Evolutionary conservation across 768 basidiomycete genomes (phyloP), one percentile per base, ranked within the genome.

Genomic region (Leccinum broughii): DNA sequence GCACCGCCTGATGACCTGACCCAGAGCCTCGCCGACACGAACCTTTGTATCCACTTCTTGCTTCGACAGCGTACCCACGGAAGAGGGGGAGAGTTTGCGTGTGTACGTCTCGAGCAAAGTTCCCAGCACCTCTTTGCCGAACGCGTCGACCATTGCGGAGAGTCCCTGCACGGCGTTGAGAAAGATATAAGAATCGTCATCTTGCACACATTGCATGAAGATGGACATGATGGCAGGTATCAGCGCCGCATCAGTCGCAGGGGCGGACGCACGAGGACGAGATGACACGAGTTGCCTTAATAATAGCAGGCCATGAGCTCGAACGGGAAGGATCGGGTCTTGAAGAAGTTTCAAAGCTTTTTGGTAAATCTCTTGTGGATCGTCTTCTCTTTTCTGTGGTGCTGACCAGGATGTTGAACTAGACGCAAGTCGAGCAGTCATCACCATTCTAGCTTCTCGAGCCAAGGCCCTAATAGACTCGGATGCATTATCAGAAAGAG

Each of bases 131-230:
- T 92, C 88, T 63, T 82, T 83, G 24, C 72, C 73, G 61, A 87
- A 85, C 2, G 78, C 79, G 66, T 94, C 88, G 0, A 89, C 93
- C 83, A 98, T 87, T 4, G 83, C 85, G n/a, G 88, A 84, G 1
- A 98, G 80, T 0, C 95, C 95, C 67, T 95, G 92, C 14, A 96
- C 89, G 1, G 91, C 94, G 68, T 94, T 94, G 55, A 98, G 77
- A 69, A 93, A 98, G 57, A 98, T 86, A 72, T 94, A 98, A n/a
- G 92, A 93, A 68, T 98, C 96, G 41, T 95, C 90, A 62, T 97
- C 94, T 68, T 93, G 89, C 6, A 95, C 75, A 0, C 87, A 83
- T 68, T 92, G 86, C 62, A 95, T 73, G 71, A 98, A 96, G 57
- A 97, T 89, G 30, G 90, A 89, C 51, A 95, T 76, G 64, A 98